Evolutionary conservation across 495 filamentous ascomycete species (phyloP), one percentile per base, ranked within the genome.

Genomic region (Rhizodiscina lignyota): DNA sequence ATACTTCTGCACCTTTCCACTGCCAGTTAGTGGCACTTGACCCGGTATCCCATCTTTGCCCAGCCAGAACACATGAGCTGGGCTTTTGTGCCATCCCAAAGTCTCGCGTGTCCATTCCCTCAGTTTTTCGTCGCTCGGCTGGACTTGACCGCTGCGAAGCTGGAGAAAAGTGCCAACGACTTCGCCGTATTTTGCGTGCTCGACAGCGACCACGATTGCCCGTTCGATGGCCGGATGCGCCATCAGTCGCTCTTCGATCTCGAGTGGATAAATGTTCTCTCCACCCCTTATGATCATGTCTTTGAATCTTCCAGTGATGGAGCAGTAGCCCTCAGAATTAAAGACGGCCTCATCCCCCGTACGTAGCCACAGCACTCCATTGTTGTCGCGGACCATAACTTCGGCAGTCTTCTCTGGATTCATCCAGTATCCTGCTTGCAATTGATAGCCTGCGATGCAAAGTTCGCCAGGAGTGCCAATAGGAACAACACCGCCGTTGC

Each of bases 271-370:
- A 40, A 80, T 78, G 26, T 49, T 49, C 21, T 49, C 46, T 11
- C 46, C 46, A 8, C 45, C 64, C 36, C 72, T 49, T 37, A 76
- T 77, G 42, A 75, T 73, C 23, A 77, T 66, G 40, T 77, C 73
- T 57, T 76, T 77, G 43, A 74, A 71, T 23, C 71, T 39, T 0
- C 73, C 73, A 1, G 68, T 76, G 41, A 82, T 77, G 10, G 54
- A 61, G 43, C 70, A 76, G 44, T 74, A 73, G 3, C 77, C 75
- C 21, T 67, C 51, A 17, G 67, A 62, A 40, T 75, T 67, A 45
- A 81, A 77, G 0, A 70, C 60, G 1, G 72, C 77, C 54, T 81
- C 75, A 42, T 81, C 77, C 17, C 77, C 77, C 0, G 77, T 79
- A 42, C 69, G 67, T 40, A 81, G 44, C 77, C 77, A 81, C 24